These are phyloP conservation scores for Gaeumannomyces sp. DNA, from an alignment of 2,329 filamentous ascomycete species.

Conservation along the genomic window DNA sequence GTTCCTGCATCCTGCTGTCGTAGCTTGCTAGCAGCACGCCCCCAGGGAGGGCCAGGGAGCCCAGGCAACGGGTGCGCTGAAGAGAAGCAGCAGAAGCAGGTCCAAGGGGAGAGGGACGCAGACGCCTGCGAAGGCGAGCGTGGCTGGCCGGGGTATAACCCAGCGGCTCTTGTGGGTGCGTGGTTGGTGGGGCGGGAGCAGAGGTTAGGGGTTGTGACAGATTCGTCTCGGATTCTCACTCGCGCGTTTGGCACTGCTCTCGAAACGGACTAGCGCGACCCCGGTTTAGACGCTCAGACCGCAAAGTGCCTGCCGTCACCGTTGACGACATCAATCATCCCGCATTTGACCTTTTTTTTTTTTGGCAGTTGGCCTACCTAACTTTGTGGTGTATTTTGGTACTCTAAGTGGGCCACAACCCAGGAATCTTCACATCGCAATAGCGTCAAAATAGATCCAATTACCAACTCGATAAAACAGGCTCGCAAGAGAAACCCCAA, in stretches of 20 bases:
- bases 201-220: slow-evolving; percentile 33
- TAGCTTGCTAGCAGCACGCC: not conserved
- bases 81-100: not conserved
- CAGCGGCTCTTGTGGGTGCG: not conserved
- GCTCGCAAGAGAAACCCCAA: too few species aligned
- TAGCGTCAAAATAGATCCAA: too few species aligned
- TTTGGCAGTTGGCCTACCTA: too few species aligned
- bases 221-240: slow-evolving; percentile 40
- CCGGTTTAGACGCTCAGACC: slow-evolving; percentile 1
- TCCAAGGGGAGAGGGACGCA: too few species aligned
- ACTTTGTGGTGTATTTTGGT: too few species aligned
- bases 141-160: too few species aligned
- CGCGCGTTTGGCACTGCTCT: slow-evolving; percentile 31
- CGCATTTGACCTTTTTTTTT: not conserved
- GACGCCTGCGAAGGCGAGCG: too few species aligned
- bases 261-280: slow-evolving; percentile 2
- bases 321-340: not conserved
- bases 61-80: not conserved
- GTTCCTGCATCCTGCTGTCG: too few species aligned
- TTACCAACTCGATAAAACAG: too few species aligned
- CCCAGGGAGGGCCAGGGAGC: not conserved
- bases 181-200: not conserved
- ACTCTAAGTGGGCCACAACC: too few species aligned
- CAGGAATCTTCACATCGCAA: not conserved
- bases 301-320: not conserved